Conservation (phyloP, 768 basidiomycete species). For the Amanita inopinata region DNA sequence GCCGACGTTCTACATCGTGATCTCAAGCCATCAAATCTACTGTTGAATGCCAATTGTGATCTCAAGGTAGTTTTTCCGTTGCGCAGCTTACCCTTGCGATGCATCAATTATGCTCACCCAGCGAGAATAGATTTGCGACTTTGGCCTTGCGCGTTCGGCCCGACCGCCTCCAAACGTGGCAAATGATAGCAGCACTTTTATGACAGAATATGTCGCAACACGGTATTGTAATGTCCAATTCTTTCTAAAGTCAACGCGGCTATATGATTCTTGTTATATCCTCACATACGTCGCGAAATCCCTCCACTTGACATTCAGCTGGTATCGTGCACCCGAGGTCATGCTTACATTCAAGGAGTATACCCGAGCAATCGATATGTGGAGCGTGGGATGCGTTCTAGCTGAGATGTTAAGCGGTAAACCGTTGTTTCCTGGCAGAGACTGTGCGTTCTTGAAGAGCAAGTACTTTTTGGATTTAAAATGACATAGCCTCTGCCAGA, state of each 20-base stretch:
- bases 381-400: conserved; percentile 79
- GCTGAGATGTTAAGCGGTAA: conserved; percentile 92
- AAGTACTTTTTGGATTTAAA: conserved; percentile 20
- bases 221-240: conserved; percentile 34
- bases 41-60: conserved; percentile 95
- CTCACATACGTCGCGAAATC: too few species aligned
- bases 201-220: conserved; percentile 95
- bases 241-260: background rate
- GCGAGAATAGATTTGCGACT: conserved; percentile 65
- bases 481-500: conserved; percentile 33
- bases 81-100: conserved; percentile 1
- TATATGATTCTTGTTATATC: background rate
- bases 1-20: conserved; percentile 94
- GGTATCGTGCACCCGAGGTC: conserved; percentile 97
- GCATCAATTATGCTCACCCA: background rate
- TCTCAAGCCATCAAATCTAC: conserved; percentile 91
- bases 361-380: conserved; percentile 79
- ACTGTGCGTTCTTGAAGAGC: too few species aligned
- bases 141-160: conserved; percentile 61
- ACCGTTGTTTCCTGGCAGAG: conserved; percentile 90
- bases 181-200: conserved; percentile 41
- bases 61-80: conserved; percentile 54
- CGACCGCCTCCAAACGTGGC: conserved; percentile 10
- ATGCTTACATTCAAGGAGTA: conserved; percentile 99
- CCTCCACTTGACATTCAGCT: too few species aligned